These are phyloP conservation scores for Murraya koenigii DNA, from an alignment of 345 rosid genomes.

Conservation along the genomic window DNA sequence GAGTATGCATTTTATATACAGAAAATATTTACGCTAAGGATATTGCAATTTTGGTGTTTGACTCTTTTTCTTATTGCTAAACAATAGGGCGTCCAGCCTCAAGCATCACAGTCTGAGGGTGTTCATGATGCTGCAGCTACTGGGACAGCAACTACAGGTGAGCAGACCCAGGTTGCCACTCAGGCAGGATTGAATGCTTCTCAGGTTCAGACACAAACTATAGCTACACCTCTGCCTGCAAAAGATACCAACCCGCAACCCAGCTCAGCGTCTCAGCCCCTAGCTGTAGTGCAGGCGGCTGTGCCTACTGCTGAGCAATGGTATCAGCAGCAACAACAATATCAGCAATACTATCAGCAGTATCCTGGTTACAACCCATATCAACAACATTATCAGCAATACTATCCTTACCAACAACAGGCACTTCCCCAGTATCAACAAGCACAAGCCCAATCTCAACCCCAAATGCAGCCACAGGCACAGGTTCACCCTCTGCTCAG, in stretches of 20 bases:
- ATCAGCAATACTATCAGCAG: constrained; percentile 70
- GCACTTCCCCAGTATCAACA: constrained; percentile 39
- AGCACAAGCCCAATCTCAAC: constrained; percentile 35
- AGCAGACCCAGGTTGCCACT: constrained; percentile 36
- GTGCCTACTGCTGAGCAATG: constrained; percentile 50
- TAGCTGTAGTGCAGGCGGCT: constrained; percentile 38
- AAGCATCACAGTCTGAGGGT: constrained; percentile 38
- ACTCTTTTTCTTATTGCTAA: not conserved
- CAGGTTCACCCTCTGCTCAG: constrained; percentile 23
- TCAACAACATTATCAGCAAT: constrained; percentile 59
- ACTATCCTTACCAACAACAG: constrained; percentile 59
- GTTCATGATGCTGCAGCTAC: constrained; percentile 41
- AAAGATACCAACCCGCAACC: constrained; percentile 35
- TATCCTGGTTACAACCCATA: constrained; percentile 51
- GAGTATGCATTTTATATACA: not conserved
- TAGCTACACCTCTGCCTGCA: constrained; percentile 28
- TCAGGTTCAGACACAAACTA: constrained; percentile 41
- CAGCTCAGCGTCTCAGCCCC: constrained; percentile 31
- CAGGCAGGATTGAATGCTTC: constrained; percentile 36
- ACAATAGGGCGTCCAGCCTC: constrained; percentile 59
- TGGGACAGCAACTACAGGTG: constrained; percentile 26
- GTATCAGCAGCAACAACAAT: constrained; percentile 67
- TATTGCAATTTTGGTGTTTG: constrained; percentile 9
- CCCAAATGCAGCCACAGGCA: constrained; percentile 23
- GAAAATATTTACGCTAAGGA: not conserved